phyloP scores from a whole-genome alignment of 2,329 filamentous ascomycete genomes.

The Nemania sp. region DNA sequence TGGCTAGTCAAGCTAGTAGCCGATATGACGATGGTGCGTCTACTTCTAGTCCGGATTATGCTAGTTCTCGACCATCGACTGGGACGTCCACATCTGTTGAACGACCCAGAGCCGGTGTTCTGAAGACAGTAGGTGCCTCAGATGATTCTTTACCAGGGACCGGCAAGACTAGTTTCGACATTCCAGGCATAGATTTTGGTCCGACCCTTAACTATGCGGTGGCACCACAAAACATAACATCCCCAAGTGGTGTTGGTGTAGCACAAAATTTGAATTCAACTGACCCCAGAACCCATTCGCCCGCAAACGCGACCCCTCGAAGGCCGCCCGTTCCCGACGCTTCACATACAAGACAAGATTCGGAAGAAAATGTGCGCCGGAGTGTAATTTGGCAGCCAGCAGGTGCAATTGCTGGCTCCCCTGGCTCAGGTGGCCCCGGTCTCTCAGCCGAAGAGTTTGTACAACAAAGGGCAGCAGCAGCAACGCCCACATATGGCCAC shows the following conservation, averaged over 20 bases:
- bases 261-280: constrained; percentile 52
- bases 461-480: constrained; percentile 73
- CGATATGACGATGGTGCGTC: constrained; percentile 73
- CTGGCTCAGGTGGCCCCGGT: constrained; percentile 57
- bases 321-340: constrained; percentile 43
- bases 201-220: constrained; percentile 76
- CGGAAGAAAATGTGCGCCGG: constrained; percentile 68
- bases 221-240: constrained; percentile 43
- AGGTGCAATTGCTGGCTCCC: constrained; percentile 60
- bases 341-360: constrained; percentile 60
- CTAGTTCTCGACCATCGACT: constrained; percentile 72
- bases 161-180: constrained; percentile 59
- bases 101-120: constrained; percentile 79
- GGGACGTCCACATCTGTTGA: constrained; percentile 67
- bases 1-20: constrained; percentile 55
- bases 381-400: constrained; percentile 85
- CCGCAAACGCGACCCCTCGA: constrained; percentile 24
- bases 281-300: constrained; percentile 46
- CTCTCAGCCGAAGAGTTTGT: constrained; percentile 87
- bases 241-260: constrained; percentile 33
- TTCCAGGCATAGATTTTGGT: constrained; percentile 87
- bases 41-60: constrained; percentile 79
- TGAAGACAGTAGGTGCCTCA: constrained; percentile 79
- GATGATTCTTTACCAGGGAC: constrained; percentile 41
- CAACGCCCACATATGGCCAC: constrained; percentile 69